Conservation (phyloP, 768 basidiomycete species). For the Termitomyces sp. region DNA sequence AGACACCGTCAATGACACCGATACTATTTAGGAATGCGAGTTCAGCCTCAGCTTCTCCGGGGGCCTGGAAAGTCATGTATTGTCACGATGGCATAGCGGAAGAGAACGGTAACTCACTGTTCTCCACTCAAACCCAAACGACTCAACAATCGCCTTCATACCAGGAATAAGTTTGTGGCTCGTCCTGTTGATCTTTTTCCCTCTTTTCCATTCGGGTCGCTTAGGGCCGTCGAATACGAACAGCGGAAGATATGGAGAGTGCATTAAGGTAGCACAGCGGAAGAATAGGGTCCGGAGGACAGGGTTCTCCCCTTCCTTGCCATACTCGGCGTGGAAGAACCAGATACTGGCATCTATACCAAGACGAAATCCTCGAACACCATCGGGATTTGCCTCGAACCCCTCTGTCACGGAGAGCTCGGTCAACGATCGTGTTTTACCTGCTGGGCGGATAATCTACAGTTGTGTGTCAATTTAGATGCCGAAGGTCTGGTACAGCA, state of each 20-base stretch:
- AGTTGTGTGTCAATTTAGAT: constrained; percentile 10
- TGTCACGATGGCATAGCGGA: constrained; percentile 21
- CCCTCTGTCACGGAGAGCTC: constrained; percentile 74
- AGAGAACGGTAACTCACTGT: constrained; percentile 36
- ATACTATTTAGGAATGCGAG: constrained; percentile 81
- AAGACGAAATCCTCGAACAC: constrained; percentile 70
- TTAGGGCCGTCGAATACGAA: constrained; percentile 92
- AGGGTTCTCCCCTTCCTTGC: constrained; percentile 81
- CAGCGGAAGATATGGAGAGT: constrained; percentile 77
- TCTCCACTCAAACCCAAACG: constrained; percentile 79
- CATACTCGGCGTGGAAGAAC: constrained; percentile 78
- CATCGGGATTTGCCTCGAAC: constrained; percentile 61
- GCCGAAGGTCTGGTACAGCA: constrained; percentile 2
- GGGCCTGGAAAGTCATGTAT: constrained; percentile 52
- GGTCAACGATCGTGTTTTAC: constrained; percentile 68
- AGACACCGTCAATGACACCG: constrained; percentile 82
- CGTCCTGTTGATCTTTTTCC: constrained; percentile 63
- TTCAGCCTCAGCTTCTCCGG: constrained; percentile 94
- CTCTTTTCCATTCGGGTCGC: constrained; percentile 78
- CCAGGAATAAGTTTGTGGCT: constrained; percentile 66
- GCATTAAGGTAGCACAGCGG: constrained; percentile 75
- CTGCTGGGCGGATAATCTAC: constrained; percentile 68
- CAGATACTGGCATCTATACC: constrained; percentile 89
- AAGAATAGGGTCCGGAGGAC: constrained; percentile 82
- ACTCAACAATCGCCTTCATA: constrained; percentile 75